Conservation (phyloP, 73 alveolate genomes). For the Tetrahymena elliotti region DNA sequence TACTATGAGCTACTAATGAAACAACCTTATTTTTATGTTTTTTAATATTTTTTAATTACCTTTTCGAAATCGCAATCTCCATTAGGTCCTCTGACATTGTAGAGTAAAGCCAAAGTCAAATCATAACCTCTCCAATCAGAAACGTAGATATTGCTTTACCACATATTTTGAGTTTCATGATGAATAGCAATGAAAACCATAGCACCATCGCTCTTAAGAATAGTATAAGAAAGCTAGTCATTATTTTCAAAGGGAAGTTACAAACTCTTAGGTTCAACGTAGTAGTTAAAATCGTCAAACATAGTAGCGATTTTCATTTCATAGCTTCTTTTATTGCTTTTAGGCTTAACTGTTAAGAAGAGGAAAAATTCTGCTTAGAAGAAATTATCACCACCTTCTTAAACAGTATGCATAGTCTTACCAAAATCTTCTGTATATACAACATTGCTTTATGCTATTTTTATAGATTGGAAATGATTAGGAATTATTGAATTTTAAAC, state of each 20-base stretch:
- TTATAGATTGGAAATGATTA: neutral
- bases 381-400: neutral
- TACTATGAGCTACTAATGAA: neutral
- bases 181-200: neutral
- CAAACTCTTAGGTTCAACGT: neutral
- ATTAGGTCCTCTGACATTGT: conserved; percentile 40
- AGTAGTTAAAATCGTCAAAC: neutral
- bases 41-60: neutral
- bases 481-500: neutral
- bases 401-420: neutral
- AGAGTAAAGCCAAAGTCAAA: conserved; percentile 39
- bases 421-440: neutral
- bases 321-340: neutral
- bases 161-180: neutral
- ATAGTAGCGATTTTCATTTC: neutral
- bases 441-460: neutral
- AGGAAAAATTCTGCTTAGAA: neutral
- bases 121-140: conserved; percentile 57
- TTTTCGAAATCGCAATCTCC: conserved; percentile 54
- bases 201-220: neutral
- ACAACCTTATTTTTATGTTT: neutral
- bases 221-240: neutral
- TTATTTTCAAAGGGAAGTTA: neutral
- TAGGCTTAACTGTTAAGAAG: neutral
- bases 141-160: conserved; percentile 45